These are phyloP conservation scores for Russula virescens DNA, from an alignment of 768 basidiomycete genomes.

Conservation along the genomic window DNA sequence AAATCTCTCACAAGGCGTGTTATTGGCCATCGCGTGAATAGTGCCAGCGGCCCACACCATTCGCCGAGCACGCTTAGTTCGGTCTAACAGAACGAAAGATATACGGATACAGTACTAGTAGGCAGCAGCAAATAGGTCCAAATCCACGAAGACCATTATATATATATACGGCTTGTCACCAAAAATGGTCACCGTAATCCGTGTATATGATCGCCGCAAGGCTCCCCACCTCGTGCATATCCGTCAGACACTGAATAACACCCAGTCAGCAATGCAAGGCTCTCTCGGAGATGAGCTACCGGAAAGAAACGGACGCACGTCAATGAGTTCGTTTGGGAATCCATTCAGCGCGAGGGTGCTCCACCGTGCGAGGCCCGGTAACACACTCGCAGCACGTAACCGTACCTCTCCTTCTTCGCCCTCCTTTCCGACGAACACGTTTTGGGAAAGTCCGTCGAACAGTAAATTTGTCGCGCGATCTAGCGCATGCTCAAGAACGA, in stretches of 20 bases:
- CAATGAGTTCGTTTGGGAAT: conserved; percentile 74
- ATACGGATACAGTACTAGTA: not conserved
- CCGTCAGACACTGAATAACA: conserved; percentile 51
- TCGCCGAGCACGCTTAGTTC: not conserved
- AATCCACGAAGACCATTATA: not conserved
- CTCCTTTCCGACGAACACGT: conserved; percentile 47
- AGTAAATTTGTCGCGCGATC: conserved; percentile 63
- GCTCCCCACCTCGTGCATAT: conserved; percentile 56
- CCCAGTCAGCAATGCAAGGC: conserved; percentile 1
- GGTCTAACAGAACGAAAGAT: not conserved
- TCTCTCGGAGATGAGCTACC: too few species aligned
- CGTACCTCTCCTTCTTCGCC: conserved; percentile 37
- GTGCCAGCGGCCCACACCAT: too few species aligned
- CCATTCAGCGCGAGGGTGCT: conserved; percentile 60
- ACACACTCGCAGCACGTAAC: conserved; percentile 68
- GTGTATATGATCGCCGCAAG: conserved; percentile 71
- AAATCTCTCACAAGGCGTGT: too few species aligned
- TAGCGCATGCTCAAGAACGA: conserved; percentile 66
- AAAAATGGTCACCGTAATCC: conserved; percentile 54
- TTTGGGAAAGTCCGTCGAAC: conserved; percentile 54
- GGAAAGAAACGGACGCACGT: conserved; percentile 47
- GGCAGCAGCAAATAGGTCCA: not conserved
- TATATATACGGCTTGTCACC: conserved; percentile 24
- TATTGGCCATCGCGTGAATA: not conserved
- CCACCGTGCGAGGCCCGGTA: conserved; percentile 80